These are phyloP conservation scores for Neocucurbitaria cava DNA, from an alignment of 2,329 filamentous ascomycete species.

Conservation along the genomic window DNA sequence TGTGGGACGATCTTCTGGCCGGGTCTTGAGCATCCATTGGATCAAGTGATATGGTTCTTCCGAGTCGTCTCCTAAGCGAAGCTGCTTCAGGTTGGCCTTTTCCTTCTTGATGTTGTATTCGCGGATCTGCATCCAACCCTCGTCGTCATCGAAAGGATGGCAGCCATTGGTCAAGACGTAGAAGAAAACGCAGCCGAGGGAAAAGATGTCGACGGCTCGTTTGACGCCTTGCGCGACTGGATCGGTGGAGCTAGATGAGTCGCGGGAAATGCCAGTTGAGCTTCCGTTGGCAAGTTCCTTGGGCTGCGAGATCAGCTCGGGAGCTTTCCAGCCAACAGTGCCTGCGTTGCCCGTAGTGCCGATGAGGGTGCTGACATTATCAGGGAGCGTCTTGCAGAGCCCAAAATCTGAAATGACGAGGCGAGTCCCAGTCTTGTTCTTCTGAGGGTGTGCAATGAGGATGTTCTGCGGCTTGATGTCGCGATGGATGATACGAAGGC, in stretches of 20 bases:
- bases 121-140: constrained; percentile 81
- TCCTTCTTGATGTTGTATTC: constrained; percentile 98
- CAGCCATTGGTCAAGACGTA: constrained; percentile 94
- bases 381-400: constrained; percentile 94
- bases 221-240: constrained; percentile 77
- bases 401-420: constrained; percentile 97
- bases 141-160: constrained; percentile 93
- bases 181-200: constrained; percentile 95
- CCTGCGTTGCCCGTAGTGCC: constrained; percentile 94
- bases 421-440: constrained; percentile 74
- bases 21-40: constrained; percentile 74
- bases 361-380: constrained; percentile 91
- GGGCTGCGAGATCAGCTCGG: constrained; percentile 78
- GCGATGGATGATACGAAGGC: constrained; percentile 91
- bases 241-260: constrained; percentile 50
- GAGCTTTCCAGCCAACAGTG: constrained; percentile 95
- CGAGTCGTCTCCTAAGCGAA: constrained; percentile 83
- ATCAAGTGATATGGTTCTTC: constrained; percentile 90
- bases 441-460: constrained; percentile 74
- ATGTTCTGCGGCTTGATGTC: constrained; percentile 99
- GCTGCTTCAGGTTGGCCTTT: constrained; percentile 72
- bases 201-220: constrained; percentile 96
- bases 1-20: constrained; percentile 72
- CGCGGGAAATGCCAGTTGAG: constrained; percentile 52
- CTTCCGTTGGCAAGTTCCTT: constrained; percentile 51